Evolutionary conservation across 2,329 filamentous ascomycete genomes (phyloP).

Genomic region (Didymellaceae sp.): DNA sequence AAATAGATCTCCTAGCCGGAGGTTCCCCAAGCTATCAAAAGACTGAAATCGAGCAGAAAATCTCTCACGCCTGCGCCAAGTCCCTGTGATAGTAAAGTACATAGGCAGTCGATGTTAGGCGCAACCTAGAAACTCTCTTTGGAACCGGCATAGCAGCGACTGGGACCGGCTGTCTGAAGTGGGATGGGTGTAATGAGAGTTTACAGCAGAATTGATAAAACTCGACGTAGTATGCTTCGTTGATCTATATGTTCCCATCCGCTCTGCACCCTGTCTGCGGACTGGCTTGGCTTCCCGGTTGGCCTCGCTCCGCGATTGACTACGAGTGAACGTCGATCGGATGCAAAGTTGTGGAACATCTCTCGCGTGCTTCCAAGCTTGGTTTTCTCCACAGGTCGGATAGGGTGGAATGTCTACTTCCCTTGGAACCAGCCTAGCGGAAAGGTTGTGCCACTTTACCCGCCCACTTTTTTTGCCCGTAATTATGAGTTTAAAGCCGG

Average conservation of each 20-base stretch:
- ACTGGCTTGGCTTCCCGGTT: not conserved
- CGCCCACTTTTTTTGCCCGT: not conserved
- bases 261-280: not conserved
- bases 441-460: not conserved
- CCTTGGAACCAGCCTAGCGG: not conserved
- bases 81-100: conserved; percentile 26
- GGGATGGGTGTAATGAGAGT: not conserved
- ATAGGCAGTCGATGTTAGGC: conserved; percentile 1
- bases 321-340: not conserved
- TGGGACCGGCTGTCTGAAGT: not conserved
- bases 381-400: not conserved
- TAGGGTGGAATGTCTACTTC: not conserved
- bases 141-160: conserved; percentile 3
- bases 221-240: not conserved
- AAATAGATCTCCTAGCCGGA: conserved; percentile 55
- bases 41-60: conserved; percentile 26
- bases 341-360: not conserved
- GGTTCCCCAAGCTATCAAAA: conserved; percentile 11
- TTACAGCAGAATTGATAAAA: not conserved
- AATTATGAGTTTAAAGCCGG: too few species aligned
- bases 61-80: conserved; percentile 15
- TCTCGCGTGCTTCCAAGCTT: not conserved
- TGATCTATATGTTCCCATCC: not conserved
- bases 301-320: not conserved
- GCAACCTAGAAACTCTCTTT: conserved; percentile 1